A percentile compares a stretch with the other conserved stretches of the same genome.
These are phyloP conservation scores for Hydnum rufescens DNA, from an alignment of 768 basidiomycete genomes.

Conservation along the genomic window DNA sequence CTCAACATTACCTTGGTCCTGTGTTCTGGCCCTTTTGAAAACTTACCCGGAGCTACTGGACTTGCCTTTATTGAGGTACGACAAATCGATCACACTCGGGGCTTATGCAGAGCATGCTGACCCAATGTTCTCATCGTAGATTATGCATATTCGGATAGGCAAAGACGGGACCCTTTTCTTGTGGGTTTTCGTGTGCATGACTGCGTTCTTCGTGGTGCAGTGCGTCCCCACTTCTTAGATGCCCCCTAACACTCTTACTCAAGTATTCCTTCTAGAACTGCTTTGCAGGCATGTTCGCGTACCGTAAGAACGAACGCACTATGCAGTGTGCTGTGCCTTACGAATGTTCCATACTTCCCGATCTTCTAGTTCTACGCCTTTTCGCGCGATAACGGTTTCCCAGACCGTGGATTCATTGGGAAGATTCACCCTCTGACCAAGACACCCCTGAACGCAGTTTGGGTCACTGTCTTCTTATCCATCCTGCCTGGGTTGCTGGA, in stretches of 20 bases:
- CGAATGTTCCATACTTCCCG: background rate
- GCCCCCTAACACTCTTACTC: background rate
- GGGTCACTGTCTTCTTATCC: slow-evolving; percentile 44
- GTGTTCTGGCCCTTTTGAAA: slow-evolving; percentile 52
- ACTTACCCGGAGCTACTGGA: slow-evolving; percentile 48
- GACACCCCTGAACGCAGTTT: slow-evolving; percentile 63
- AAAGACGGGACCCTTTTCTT: slow-evolving; percentile 40
- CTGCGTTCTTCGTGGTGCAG: slow-evolving; percentile 74
- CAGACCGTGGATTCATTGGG: slow-evolving; percentile 63
- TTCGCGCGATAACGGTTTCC: slow-evolving; percentile 60
- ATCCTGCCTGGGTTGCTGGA: slow-evolving; percentile 42
- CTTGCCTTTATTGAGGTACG: slow-evolving; percentile 49
- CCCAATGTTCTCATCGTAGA: slow-evolving; percentile 24
- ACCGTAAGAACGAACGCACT: too few relatives aligned
- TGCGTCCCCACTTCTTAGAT: slow-evolving; percentile 19
- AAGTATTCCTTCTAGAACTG: slow-evolving; percentile 15
- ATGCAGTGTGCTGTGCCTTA: too few relatives aligned
- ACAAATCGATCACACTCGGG: background rate
- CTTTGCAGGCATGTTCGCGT: slow-evolving; percentile 65
- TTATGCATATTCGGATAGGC: slow-evolving; percentile 58
- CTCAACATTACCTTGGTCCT: slow-evolving; percentile 75
- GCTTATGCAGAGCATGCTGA: too few relatives aligned
- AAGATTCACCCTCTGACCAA: slow-evolving; percentile 38
- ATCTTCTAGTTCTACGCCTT: slow-evolving; percentile 48
- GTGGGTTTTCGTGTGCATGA: slow-evolving; percentile 52